phyloP scores from a whole-genome alignment of 164 flowering plant species.

The Sedum album region DNA sequence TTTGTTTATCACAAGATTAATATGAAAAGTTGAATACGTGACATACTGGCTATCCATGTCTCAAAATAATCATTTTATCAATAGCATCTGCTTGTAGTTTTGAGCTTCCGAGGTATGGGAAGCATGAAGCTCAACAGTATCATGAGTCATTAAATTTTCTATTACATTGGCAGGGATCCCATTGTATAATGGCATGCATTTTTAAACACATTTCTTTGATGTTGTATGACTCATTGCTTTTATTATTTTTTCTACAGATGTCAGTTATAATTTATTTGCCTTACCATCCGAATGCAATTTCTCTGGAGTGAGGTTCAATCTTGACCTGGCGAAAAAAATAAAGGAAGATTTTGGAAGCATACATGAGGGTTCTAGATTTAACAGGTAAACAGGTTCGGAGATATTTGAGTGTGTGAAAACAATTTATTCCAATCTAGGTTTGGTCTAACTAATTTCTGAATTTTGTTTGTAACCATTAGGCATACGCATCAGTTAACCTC shows the following conservation, averaged over 20 bases:
- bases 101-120: not conserved
- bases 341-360: constrained; percentile 42
- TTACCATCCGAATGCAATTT: constrained; percentile 98
- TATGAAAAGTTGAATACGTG: not conserved
- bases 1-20: not conserved
- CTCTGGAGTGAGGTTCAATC: constrained; percentile 72
- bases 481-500: not conserved
- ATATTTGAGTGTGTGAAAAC: not conserved
- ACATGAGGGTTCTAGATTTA: constrained; percentile 33
- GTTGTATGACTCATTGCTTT: not conserved
- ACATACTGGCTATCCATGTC: no score
- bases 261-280: constrained; percentile 69
- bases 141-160: not conserved
- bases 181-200: not conserved
- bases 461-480: not conserved
- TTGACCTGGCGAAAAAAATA: constrained; percentile 54
- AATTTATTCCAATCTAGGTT: not conserved
- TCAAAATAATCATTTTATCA: not conserved
- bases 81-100: not conserved
- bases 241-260: constrained; percentile 35
- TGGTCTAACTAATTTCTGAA: not conserved
- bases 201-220: not conserved
- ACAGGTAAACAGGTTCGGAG: constrained; percentile 30
- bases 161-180: not conserved
- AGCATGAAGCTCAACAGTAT: not conserved